A percentile compares a stretch with the other conserved stretches of the same genome.
These are phyloP conservation scores for Spathaspora jeffriesii DNA, from an alignment of 1,139 yeast species.

Conservation along the genomic window DNA sequence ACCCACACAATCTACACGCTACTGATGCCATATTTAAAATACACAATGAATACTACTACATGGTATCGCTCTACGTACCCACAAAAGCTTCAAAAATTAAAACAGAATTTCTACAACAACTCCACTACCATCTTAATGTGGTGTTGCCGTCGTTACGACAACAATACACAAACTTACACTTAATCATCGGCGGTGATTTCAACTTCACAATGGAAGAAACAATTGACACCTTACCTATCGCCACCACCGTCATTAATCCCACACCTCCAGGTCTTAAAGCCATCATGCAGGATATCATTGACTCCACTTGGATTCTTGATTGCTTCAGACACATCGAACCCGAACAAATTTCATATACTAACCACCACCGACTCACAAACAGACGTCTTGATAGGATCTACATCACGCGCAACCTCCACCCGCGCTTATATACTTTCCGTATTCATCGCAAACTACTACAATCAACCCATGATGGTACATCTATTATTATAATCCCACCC, in stretches of 20 bases:
- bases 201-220: background rate
- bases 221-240: background rate
- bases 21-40: background rate
- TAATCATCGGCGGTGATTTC: conserved; percentile 8
- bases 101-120: background rate
- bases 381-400: background rate
- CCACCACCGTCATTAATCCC: background rate
- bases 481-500: background rate
- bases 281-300: background rate
- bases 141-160: background rate
- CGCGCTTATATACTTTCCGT: background rate
- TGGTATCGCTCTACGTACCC: background rate
- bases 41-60: background rate
- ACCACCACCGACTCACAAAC: background rate
- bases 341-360: background rate
- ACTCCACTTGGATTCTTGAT: background rate
- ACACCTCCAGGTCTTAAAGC: background rate
- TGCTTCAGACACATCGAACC: background rate
- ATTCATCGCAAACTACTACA: background rate
- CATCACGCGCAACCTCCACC: background rate
- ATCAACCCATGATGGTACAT: background rate
- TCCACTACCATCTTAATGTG: background rate
- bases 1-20: background rate
- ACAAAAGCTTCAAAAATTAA: background rate
- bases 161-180: background rate